Evolutionary conservation across 2,329 filamentous ascomycete species (phyloP).

Genomic region (Pseudopyrenochaeta lycopersici): DNA sequence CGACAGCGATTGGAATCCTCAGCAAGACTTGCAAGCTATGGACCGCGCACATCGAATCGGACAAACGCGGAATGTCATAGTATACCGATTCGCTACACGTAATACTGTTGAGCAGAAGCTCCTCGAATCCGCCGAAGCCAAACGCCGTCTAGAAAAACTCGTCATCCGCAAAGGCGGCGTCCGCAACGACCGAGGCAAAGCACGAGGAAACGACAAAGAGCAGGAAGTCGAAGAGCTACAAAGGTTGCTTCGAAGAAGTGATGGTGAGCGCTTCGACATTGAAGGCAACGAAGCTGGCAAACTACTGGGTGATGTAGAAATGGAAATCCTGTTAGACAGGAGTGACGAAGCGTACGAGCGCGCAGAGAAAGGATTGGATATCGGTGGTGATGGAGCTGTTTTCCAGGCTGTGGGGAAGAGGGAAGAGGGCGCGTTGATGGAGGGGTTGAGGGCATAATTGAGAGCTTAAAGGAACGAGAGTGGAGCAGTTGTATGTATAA

Average conservation of each 20-base stretch:
- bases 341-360: constrained; percentile 72
- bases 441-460: constrained; percentile 58
- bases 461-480: constrained; percentile 22
- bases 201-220: constrained; percentile 42
- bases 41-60: constrained; percentile 95
- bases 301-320: constrained; percentile 77
- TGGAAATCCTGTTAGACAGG: constrained; percentile 81
- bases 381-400: constrained; percentile 64
- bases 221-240: constrained; percentile 60
- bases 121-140: constrained; percentile 87
- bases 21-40: constrained; percentile 95
- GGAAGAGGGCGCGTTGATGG: constrained; percentile 60
- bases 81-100: constrained; percentile 92
- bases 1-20: constrained; percentile 92
- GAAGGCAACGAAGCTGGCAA: constrained; percentile 65
- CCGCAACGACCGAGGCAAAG: constrained; percentile 69
- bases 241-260: constrained; percentile 65
- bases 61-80: constrained; percentile 88
- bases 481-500: too few species aligned
- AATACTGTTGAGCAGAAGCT: constrained; percentile 91
- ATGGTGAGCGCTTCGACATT: constrained; percentile 71
- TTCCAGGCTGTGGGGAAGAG: constrained; percentile 87
- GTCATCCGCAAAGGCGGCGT: constrained; percentile 88
- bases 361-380: constrained; percentile 81
- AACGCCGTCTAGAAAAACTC: constrained; percentile 89